Evolutionary conservation across 495 filamentous ascomycete genomes (phyloP), one percentile per base, ranked within the genome.

Genomic region (Sordaria brevicollis): DNA sequence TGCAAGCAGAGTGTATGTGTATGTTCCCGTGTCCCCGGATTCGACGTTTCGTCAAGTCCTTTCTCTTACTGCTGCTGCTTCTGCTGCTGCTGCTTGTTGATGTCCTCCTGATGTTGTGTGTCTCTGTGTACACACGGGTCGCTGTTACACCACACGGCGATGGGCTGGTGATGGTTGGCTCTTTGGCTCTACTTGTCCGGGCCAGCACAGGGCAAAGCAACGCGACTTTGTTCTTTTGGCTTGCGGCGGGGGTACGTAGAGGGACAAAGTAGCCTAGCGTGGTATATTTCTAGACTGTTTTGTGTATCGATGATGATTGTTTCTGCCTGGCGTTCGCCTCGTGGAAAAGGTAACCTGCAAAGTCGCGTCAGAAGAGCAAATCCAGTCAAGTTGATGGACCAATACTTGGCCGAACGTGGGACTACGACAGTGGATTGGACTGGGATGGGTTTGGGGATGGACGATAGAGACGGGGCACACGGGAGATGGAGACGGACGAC

Each of bases 291-390:
- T n/a, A 54, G 43, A 54, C 25, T 54, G 43, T 54, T 29, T 15
- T 57, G 49, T 62, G 49, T 62, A 62, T 62, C 49, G 49, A 31
- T 62, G 49, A 31, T 25, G 62, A 17, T 35, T 19, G 49, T 65
- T 35, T 69, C 31, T 66, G 17, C n/a, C 21, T 57, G 49, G 25
- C 33, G 25, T 31, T 62, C 25, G 72, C 73, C 75, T 73, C 69
- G 72, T 75, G 72, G 73, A 69, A 77, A 75, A 62, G 49, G 25
- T 62, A 62, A 67, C 74, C 78, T 80, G 78, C 76, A 78, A 68
- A 77, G 76, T 75, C 78, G 77, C 77, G 78, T 80, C 75, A 80
- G 78, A 78, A 71, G 72, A 71, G 66, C 37, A 62, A 29, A 57
- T 57, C 49, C 49, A 49, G 19, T 49, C n/a, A 21, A 49, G n/a